Evolutionary conservation across 2,329 filamentous ascomycete species (phyloP), one percentile per base, ranked within the genome.

Genomic region (Fusarium nematophilum): DNA sequence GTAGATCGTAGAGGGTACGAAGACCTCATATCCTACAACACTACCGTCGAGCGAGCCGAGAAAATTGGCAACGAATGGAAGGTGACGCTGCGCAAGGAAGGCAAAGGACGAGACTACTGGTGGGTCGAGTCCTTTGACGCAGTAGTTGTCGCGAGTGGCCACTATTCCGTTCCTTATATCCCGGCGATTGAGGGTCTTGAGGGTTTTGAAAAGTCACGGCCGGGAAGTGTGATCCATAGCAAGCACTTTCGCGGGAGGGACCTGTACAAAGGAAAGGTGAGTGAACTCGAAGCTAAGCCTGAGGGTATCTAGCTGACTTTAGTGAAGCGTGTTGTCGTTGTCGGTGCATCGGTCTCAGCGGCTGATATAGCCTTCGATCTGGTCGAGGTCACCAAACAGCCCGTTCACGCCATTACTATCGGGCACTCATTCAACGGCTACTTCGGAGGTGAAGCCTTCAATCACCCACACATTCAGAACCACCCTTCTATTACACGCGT

Each of bases 281-380:
- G 72, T 31, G 6, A 14, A 5, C 34, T 27, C 5, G 23, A 8
- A 23, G 18, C 1, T 4, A n/a, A 8, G 11, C 2, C 10, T 14
- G 7, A 26, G 4, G 14, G 4, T 6, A 4, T 6, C 3, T 3
- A 18, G 26, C 53, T 60, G 33, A 60, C 38, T 1, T 15, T n/a
- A 15, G 8, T 14, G 10, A n/a, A 31, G 83, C 79, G 75, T 52
- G 83, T 89, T 0, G 75, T 90, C 1, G 80, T 87, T 0, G 84
- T 90, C 3, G 87, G 87, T 9, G 86, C 84, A 2, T 87, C 84
- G 1, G 86, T 89, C 4, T 89, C 86, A 0, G 86, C 83, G 0
- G 81, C 84, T 26, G 87, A 90, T 64, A 87, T 87, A 14, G 79
- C 83, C 1, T 79, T 82, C 50, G 81, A 84, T 44, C 74, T 87